Conservation (phyloP, 805 yeast species). For the Myxozyma mucilagina region DNA sequence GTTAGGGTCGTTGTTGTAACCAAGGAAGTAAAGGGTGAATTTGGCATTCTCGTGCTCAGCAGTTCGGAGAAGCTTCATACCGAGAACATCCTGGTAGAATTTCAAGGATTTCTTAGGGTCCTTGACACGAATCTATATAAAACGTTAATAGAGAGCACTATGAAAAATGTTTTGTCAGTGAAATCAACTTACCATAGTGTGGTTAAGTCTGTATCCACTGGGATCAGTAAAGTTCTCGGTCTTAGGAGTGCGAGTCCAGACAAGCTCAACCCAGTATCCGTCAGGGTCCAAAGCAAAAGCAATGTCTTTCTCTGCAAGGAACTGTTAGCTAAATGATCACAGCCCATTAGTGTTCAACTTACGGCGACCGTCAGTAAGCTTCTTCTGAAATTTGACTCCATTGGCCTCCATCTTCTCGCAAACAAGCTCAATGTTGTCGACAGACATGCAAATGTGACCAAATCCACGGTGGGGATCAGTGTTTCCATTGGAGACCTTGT, state of each 20-base stretch:
- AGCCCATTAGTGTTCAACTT: slow-evolving; percentile 39
- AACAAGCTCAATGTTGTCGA: slow-evolving; percentile 67
- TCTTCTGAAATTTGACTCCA: slow-evolving; percentile 80
- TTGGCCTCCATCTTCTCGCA: slow-evolving; percentile 59
- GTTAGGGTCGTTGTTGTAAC: slow-evolving; percentile 52
- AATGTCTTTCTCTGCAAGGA: slow-evolving; percentile 51
- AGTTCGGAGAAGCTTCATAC: slow-evolving; percentile 69
- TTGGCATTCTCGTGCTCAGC: slow-evolving; percentile 64
- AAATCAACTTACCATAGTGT: slow-evolving; percentile 28
- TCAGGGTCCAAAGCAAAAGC: slow-evolving; percentile 96
- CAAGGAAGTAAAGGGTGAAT: slow-evolving; percentile 84
- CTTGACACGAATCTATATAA: slow-evolving; percentile 84
- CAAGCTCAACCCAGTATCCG: slow-evolving; percentile 94
- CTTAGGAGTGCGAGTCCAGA: slow-evolving; percentile 56
- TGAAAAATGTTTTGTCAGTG: background rate
- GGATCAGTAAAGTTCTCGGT: slow-evolving; percentile 45
- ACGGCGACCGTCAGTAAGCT: slow-evolving; percentile 85
- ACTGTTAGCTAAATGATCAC: background rate
- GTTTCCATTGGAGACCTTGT: slow-evolving; percentile 75
- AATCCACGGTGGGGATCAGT: slow-evolving; percentile 83
- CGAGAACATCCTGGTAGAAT: slow-evolving; percentile 77
- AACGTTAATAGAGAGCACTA: slow-evolving; percentile 46
- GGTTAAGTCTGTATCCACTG: slow-evolving; percentile 29
- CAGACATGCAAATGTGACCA: slow-evolving; percentile 90
- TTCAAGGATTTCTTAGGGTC: slow-evolving; percentile 74